These are phyloP conservation scores for Neurospora sp. DNA, from an alignment of 2,329 filamentous ascomycete genomes.

Conservation along the genomic window DNA sequence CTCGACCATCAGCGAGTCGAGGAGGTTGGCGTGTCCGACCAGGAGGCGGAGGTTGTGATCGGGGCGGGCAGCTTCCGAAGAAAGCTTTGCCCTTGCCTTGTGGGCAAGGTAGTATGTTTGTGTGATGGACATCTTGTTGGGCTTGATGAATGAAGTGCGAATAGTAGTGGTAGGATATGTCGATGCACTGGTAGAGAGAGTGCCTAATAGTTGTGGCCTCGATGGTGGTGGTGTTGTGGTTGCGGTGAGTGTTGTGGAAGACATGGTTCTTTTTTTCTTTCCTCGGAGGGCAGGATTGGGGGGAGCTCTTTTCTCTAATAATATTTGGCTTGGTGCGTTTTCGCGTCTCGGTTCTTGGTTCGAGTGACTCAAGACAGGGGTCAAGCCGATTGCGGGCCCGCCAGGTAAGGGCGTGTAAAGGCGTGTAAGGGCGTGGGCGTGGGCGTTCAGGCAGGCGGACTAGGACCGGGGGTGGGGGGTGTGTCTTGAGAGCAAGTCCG, in stretches of 20 bases:
- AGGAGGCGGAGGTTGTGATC: constrained; percentile 94
- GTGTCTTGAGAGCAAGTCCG: neutral
- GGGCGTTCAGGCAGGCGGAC: constrained; percentile 2
- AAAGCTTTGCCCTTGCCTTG: constrained; percentile 93
- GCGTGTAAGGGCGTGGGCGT: neutral
- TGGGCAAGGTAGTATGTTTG: constrained; percentile 98
- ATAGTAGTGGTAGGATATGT: constrained; percentile 18
- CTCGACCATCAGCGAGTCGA: constrained; percentile 83
- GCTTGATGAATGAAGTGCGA: constrained; percentile 33
- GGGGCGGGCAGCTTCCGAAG: constrained; percentile 75
- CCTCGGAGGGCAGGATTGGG: constrained; percentile 4
- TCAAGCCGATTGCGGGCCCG: constrained; percentile 16
- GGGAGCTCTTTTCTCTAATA: constrained; percentile 11
- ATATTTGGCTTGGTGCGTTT: constrained; percentile 7
- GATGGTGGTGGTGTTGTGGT: constrained; percentile 8
- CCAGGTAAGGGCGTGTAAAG: constrained; percentile 4
- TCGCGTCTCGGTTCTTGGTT: constrained; percentile 15
- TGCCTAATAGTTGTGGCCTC: constrained; percentile 6
- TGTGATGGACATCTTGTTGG: constrained; percentile 75
- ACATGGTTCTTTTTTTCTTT: constrained; percentile 10
- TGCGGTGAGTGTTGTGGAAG: constrained; percentile 11
- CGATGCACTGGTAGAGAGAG: neutral
- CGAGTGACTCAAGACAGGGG: constrained; percentile 17
- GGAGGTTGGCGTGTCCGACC: constrained; percentile 95
- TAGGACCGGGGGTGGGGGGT: neutral